Evolutionary conservation across 306 rosid genomes (phyloP), one percentile per base, ranked within the genome.

Genomic region (Erythrophleum fordii): DNA sequence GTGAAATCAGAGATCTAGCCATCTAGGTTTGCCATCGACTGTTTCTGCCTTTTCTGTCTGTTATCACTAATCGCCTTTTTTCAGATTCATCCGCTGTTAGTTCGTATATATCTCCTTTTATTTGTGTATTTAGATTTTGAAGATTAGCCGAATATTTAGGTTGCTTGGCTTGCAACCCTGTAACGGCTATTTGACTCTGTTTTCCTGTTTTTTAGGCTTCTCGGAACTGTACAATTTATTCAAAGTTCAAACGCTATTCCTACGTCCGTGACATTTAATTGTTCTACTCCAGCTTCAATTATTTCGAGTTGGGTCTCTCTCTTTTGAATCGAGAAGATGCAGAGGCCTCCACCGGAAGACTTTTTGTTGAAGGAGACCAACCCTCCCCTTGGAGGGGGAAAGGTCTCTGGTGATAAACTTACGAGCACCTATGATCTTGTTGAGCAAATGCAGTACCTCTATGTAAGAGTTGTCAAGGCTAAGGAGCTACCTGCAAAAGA

Each of bases 381-480:
- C 0, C 99, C 99, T 90, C 99, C 85, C 81, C 99, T 95, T 1
- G 99, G 98, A 14, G 97, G 98, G 86, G 97, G 97, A 5, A 91
- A 87, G 97, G 81, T 88, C 86, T 83, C 97, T 0, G 99, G 99
- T 11, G 99, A 95, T 65, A 95, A 93, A 82, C 93, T 85, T 34
- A 90, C 97, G 2, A 95, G 96, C 87, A 95, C 99, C 11, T 95
- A 95, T 91, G 99, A 95, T 34, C 97, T 95, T 16, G 99, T 95
- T 35, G 99, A 95, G 97, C 99, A 95, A 86, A 95, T 95, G 99
- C 99, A 95, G 81, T 95, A 95, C 78, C 99, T 95, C 77, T 95
- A 95, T 68, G 99, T 95, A 12, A 88, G 97, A 75, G 99, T 93
- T 80, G 95, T 90, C 39, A 95, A 95, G 70, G 99, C 99, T 0